Evolutionary conservation across 1,139 yeast genomes (phyloP), one percentile per base, ranked within the genome.

Genomic region (Saccharomyces uvarum): DNA sequence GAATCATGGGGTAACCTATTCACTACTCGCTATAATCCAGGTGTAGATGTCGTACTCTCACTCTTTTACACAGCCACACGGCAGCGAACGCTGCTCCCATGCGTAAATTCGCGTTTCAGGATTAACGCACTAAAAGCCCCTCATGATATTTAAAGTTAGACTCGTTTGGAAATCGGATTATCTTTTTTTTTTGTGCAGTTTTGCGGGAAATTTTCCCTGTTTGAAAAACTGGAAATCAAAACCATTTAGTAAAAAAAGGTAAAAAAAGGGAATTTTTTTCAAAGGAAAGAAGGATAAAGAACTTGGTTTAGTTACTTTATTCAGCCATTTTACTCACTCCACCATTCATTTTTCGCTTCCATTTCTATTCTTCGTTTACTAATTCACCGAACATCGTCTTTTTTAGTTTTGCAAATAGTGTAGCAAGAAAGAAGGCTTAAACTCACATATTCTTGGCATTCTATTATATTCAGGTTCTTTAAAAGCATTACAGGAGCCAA

Each of bases 181-280:
- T 47, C 49, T 48, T 50, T 48, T 50, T 50, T 50, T 50, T 33
- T 49, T 19, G 38, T 44, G n/a, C 32, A 26, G 31, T 44, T 24
- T 50, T 50, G 46, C 31, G 47, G 41, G 52, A 33, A 38, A 50
- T 44, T 48, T 24, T 21, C 38, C 26, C 21, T 29, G 13, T 7
- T 29, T 38, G 26, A 38, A 11, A 16, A 16, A 9, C 14, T 16
- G 21, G 19, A 49, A 32, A 19, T 49, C 44, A 38, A 13, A 38
- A 19, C 5, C 24, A 38, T 38, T 8, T 38, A 4, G 13, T 4
- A 19, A 19, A 38, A 38, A 38, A 19, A 19, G 11, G 24, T 8
- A 16, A 38, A 38, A 38, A 38, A 38, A 19, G 44, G 44, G 24
- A 38, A 33, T 8, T 38, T 38, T 16, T 38, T 4, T 24, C 26